A percentile compares a stretch with the other conserved stretches of the same genome.
These are phyloP conservation scores for Diaporthe helianthi DNA, from an alignment of 2,329 filamentous ascomycete species.

Conservation along the genomic window DNA sequence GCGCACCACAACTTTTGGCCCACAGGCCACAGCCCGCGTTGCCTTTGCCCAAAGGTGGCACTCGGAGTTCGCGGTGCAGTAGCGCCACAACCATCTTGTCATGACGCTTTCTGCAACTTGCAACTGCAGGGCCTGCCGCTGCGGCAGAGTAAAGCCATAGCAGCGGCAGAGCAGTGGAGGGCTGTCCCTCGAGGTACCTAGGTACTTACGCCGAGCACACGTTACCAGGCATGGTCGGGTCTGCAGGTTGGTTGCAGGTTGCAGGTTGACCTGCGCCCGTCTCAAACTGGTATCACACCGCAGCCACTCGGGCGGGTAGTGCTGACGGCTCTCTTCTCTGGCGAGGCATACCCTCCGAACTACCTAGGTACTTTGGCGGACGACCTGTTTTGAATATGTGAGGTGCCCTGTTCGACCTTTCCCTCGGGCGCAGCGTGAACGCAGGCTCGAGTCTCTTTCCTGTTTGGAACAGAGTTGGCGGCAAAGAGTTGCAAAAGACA, in stretches of 20 bases:
- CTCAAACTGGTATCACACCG: background rate
- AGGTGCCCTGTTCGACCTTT: conserved; percentile 7
- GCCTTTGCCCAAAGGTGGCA: background rate
- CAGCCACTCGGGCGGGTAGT: conserved; percentile 3
- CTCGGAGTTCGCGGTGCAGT: conserved; percentile 26
- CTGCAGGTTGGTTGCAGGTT: background rate
- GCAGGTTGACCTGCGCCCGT: no score
- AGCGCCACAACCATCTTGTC: conserved; percentile 12
- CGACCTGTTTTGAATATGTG: conserved; percentile 7
- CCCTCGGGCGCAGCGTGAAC: conserved; percentile 4
- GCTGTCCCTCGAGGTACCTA: background rate
- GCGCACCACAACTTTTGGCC: background rate
- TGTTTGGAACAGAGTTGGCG: no score
- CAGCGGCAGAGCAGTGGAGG: background rate
- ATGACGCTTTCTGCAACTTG: background rate
- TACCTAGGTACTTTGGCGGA: background rate
- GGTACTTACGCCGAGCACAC: background rate
- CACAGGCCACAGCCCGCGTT: conserved; percentile 6
- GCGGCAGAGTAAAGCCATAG: conserved; percentile 8
- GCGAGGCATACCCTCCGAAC: conserved; percentile 1
- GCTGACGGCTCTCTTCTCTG: conserved; percentile 7
- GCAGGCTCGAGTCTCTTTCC: background rate
- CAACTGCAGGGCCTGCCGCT: conserved; percentile 8
- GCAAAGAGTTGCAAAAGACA: no score
- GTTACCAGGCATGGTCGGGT: background rate